Evolutionary conservation across 441 rosid species (phyloP).

Genomic region (Populus hybrid): DNA sequence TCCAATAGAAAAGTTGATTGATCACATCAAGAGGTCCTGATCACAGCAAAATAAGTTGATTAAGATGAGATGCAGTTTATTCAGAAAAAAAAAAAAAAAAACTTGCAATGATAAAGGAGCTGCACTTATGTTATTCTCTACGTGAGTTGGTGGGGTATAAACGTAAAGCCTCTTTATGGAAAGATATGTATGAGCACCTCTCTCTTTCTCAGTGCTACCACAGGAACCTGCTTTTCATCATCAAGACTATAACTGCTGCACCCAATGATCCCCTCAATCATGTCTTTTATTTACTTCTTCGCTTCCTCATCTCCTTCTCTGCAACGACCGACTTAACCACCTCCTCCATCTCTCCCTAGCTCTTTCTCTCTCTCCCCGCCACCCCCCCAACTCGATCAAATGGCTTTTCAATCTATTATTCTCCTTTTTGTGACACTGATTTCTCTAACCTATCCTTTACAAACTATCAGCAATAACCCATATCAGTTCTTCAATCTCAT

Average conservation of each 20-base stretch:
- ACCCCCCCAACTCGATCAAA: constrained; percentile 21
- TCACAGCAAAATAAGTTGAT: constrained; percentile 25
- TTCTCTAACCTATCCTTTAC: constrained; percentile 23
- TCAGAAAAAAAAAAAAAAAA: constrained; percentile 7
- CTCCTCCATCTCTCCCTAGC: constrained; percentile 1
- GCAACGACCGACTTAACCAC: constrained; percentile 37
- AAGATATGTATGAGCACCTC: constrained; percentile 42
- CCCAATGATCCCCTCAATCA: constrained; percentile 39
- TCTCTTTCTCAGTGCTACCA: constrained; percentile 24
- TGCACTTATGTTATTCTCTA: constrained; percentile 33
- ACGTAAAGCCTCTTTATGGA: constrained; percentile 68
- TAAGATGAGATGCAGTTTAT: constrained; percentile 28
- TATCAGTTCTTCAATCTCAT: constrained; percentile 59
- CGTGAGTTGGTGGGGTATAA: constrained; percentile 57
- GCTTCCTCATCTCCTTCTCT: constrained; percentile 39
- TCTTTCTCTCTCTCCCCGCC: background rate
- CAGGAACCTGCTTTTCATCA: constrained; percentile 38
- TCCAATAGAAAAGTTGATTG: no score
- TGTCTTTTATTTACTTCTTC: constrained; percentile 38
- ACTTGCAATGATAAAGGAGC: constrained; percentile 13
- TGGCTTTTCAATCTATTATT: constrained; percentile 13
- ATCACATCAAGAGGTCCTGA: constrained; percentile 2
- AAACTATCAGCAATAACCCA: constrained; percentile 33
- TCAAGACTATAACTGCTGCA: constrained; percentile 32
- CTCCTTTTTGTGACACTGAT: constrained; percentile 24